Percentiles rank a stretch among this genome's conserved stretches.
Conservation (phyloP, 1,284 basidiomycete genomes). For the Malassezia japonica region DNA sequence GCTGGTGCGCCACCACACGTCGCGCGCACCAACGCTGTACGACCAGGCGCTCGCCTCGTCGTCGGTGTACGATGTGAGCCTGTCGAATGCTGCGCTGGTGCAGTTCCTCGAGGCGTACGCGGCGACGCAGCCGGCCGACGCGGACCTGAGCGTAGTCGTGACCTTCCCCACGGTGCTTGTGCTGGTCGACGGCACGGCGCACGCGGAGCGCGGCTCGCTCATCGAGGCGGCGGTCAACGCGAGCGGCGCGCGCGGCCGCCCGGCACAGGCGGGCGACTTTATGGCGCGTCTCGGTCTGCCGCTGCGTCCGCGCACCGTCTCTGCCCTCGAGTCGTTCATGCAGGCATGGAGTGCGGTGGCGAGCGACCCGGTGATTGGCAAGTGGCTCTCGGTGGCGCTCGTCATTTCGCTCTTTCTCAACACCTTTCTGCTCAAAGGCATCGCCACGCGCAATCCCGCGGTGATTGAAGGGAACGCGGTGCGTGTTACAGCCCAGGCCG, state of each 20-base stretch:
- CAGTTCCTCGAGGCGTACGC: constrained; percentile 35
- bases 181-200: constrained; percentile 54
- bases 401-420: constrained; percentile 82
- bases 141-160: constrained; percentile 33
- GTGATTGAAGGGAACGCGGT: constrained; percentile 44
- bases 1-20: constrained; percentile 54
- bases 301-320: constrained; percentile 14
- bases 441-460: constrained; percentile 50
- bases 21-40: constrained; percentile 40
- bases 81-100: constrained; percentile 22
- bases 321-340: constrained; percentile 74
- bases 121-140: constrained; percentile 19
- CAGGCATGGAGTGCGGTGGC: constrained; percentile 87
- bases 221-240: constrained; percentile 1
- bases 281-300: constrained; percentile 12
- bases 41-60: constrained; percentile 28
- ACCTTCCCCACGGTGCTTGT: constrained; percentile 57
- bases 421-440: constrained; percentile 77
- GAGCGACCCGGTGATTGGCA: constrained; percentile 84
- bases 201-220: constrained; percentile 6
- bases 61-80: constrained; percentile 21
- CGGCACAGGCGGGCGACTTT: not conserved
- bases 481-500: constrained; percentile 44
- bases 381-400: constrained; percentile 87
- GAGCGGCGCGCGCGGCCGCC: not conserved